Conservation (phyloP, 768 basidiomycete genomes). For the Rhodotorula paludigena region DNA sequence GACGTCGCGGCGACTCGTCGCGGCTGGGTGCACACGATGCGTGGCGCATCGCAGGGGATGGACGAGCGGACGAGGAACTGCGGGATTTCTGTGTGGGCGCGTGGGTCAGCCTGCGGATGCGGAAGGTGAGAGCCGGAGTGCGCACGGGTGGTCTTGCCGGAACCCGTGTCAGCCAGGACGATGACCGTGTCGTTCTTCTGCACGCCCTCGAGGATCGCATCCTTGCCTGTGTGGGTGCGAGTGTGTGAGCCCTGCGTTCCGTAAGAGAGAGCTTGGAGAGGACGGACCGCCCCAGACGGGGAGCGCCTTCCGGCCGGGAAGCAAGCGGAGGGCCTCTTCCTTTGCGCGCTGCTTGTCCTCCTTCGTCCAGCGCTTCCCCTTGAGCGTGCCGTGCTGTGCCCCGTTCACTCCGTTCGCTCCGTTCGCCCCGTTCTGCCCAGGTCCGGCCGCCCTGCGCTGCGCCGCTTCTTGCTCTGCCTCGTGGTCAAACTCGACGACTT, state of each 20-base stretch:
- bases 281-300: conserved; percentile 71
- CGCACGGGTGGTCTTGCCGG: conserved; percentile 96
- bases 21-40: conserved; percentile 87
- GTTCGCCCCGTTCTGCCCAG: no score
- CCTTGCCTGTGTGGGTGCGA: conserved; percentile 55
- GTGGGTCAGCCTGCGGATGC: background rate
- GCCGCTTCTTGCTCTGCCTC: conserved; percentile 12
- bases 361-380: background rate
- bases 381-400: background rate
- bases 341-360: conserved; percentile 8
- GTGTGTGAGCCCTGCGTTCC: background rate
- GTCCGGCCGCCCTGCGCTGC: background rate
- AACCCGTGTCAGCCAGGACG: conserved; percentile 92
- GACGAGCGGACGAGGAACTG: conserved; percentile 88
- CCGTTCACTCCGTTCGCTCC: no score
- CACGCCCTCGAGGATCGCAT: conserved; percentile 69
- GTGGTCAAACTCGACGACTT: conserved; percentile 7
- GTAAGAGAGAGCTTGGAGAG: no score
- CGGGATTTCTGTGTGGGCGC: conserved; percentile 68
- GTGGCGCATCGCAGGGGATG: conserved; percentile 47
- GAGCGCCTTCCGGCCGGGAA: conserved; percentile 51
- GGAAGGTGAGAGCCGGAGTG: background rate
- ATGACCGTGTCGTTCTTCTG: conserved; percentile 74
- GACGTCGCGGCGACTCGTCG: conserved; percentile 90
- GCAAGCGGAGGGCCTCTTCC: conserved; percentile 23